A percentile compares a stretch with the other conserved stretches of the same genome.
These are phyloP conservation scores for Rhizopus sp. DNA, from an alignment of 371 early-diverging fungal genomes.

Conservation along the genomic window DNA sequence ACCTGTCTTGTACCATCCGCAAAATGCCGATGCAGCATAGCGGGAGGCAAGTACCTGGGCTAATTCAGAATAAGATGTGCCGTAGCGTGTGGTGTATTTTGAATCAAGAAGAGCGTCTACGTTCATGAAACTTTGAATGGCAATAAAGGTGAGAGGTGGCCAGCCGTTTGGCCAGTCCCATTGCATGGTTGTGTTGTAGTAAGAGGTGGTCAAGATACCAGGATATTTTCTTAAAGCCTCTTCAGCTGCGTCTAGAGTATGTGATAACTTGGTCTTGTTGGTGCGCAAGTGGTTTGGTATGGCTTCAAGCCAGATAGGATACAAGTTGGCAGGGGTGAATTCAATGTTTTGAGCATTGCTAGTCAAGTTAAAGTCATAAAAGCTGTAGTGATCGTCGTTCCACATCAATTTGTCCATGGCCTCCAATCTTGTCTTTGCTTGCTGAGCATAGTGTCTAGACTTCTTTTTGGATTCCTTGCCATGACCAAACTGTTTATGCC, in stretches of 20 bases:
- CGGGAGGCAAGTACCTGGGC: slow-evolving; percentile 62
- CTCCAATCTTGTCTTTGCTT: slow-evolving; percentile 39
- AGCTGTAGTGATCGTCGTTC: slow-evolving; percentile 44
- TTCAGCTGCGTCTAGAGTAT: slow-evolving; percentile 38
- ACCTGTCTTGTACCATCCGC: slow-evolving; percentile 76
- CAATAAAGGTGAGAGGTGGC: slow-evolving; percentile 64
- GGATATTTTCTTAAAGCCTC: slow-evolving; percentile 35
- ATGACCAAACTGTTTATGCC: slow-evolving; percentile 41
- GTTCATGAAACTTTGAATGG: slow-evolving; percentile 53
- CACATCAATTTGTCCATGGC: slow-evolving; percentile 57
- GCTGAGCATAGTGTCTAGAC: slow-evolving; percentile 31
- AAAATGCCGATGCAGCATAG: slow-evolving; percentile 64
- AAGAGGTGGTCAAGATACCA: slow-evolving; percentile 74
- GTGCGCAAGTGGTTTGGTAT: slow-evolving; percentile 30
- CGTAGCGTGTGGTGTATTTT: slow-evolving; percentile 10
- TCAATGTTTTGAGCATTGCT: slow-evolving; percentile 29
- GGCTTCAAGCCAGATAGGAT: slow-evolving; percentile 54
- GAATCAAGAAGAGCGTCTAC: slow-evolving; percentile 22
- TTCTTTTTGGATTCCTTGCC: slow-evolving; percentile 19
- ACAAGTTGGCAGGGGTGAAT: slow-evolving; percentile 45
- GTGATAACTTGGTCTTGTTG: slow-evolving; percentile 15
- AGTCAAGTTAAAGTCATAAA: slow-evolving; percentile 61
- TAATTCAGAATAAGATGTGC: slow-evolving; percentile 21
- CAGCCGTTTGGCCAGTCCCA: slow-evolving; percentile 93
- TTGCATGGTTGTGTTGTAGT: slow-evolving; percentile 66